A percentile compares a stretch with the other conserved stretches of the same genome.
Conservation (phyloP, 495 filamentous ascomycete genomes). For the Lepraria neglecta region DNA sequence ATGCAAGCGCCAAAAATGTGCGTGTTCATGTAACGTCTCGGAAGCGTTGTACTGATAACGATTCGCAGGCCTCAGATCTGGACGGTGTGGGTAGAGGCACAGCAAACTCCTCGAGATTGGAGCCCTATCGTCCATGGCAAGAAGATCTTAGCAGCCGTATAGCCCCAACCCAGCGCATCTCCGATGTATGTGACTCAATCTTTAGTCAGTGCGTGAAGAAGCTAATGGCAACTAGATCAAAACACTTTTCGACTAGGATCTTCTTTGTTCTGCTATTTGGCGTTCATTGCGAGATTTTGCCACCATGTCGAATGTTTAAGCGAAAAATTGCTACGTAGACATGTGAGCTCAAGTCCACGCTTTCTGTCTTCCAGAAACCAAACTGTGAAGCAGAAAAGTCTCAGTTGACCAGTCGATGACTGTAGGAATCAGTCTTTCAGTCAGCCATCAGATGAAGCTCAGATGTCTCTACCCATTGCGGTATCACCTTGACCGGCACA, state of each 20-base stretch:
- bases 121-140: conserved; percentile 32
- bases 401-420: no score
- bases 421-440: no score
- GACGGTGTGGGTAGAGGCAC: conserved; percentile 35
- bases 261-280: no score
- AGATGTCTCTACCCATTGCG: no score
- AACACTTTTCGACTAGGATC: conserved; percentile 15
- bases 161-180: conserved; percentile 62
- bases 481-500: no score
- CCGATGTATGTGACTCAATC: conserved; percentile 40
- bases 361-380: no score
- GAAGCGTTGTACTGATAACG: conserved; percentile 16
- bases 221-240: conserved; percentile 17
- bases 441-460: no score
- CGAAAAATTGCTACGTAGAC: neutral
- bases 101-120: conserved; percentile 25
- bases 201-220: neutral
- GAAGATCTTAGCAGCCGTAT: conserved; percentile 37
- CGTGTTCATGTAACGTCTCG: conserved; percentile 22
- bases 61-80: conserved; percentile 30
- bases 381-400: no score
- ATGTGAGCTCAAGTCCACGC: no score
- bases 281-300: neutral
- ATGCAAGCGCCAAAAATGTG: conserved; percentile 57
- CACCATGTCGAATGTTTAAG: neutral